phyloP scores from a whole-genome alignment of 192 early-diverging fungal species.

The Spinellus fusiger region DNA sequence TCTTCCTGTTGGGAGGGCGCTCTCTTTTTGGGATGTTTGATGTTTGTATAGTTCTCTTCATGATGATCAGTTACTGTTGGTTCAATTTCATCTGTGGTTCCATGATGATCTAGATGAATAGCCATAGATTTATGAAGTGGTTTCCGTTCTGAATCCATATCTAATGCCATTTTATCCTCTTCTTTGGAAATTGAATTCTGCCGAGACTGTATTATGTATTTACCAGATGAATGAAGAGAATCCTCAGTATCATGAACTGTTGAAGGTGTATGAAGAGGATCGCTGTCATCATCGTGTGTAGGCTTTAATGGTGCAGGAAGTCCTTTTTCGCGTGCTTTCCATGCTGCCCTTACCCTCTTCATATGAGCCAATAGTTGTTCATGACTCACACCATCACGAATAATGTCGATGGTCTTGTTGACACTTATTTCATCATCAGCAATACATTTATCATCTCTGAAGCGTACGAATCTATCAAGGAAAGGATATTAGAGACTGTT shows the following conservation, averaged over 20 bases:
- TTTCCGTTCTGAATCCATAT: background rate
- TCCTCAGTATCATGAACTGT: background rate
- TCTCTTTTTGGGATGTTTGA: background rate
- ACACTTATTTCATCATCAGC: slow-evolving; percentile 49
- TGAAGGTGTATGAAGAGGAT: background rate
- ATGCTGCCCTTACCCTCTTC: slow-evolving; percentile 30
- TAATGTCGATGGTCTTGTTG: slow-evolving; percentile 34
- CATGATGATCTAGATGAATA: background rate
- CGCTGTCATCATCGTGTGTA: background rate
- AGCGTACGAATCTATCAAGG: slow-evolving; percentile 35
- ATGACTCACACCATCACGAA: slow-evolving; percentile 46
- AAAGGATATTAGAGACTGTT: background rate
- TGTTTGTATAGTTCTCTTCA: background rate
- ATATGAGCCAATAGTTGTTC: slow-evolving; percentile 32
- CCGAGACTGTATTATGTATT: background rate
- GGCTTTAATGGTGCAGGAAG: slow-evolving; percentile 10
- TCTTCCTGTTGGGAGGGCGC: background rate
- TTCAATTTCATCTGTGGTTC: background rate
- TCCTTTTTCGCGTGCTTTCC: slow-evolving; percentile 35
- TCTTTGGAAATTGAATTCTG: slow-evolving; percentile 10
- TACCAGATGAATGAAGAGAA: background rate
- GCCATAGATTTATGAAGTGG: background rate
- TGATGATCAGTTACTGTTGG: background rate
- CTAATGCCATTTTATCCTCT: background rate
- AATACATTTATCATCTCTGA: slow-evolving; percentile 56